A percentile compares a stretch with the other conserved stretches of the same genome.
Evolutionary conservation across 345 rosid genomes (phyloP).

Genomic region (Lepidium didymum): DNA sequence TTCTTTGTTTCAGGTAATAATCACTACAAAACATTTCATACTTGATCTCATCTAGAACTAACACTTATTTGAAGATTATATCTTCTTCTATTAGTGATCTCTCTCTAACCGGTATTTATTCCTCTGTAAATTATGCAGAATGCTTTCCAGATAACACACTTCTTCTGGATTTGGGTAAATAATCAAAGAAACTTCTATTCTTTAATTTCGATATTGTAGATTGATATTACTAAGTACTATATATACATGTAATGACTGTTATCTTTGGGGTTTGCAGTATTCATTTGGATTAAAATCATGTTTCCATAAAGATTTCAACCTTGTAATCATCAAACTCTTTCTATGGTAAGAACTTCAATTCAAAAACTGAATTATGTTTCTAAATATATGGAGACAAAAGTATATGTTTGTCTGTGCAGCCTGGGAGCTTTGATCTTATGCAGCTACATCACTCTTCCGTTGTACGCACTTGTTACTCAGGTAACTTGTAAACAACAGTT

Average conservation of each 20-base stretch:
- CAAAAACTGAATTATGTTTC: background rate
- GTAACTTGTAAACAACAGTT: constrained; percentile 29
- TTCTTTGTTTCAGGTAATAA: constrained; percentile 71
- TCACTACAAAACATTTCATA: background rate
- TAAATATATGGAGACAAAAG: background rate
- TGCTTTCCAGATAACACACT: constrained; percentile 94
- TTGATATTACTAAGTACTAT: background rate
- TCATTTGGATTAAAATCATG: constrained; percentile 65
- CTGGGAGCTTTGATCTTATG: constrained; percentile 53
- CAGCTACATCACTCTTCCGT: constrained; percentile 91
- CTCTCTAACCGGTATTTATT: background rate
- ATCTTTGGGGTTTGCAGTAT: constrained; percentile 44
- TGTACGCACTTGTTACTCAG: constrained; percentile 90
- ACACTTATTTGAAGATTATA: background rate
- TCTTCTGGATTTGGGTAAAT: constrained; percentile 87
- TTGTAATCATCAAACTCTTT: constrained; percentile 44
- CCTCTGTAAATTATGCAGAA: constrained; percentile 43
- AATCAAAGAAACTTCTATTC: background rate
- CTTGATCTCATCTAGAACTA: background rate
- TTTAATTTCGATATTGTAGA: background rate
- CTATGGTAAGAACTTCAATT: constrained; percentile 47
- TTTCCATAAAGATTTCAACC: constrained; percentile 55
- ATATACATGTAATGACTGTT: background rate
- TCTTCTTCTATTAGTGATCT: background rate
- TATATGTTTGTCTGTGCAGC: constrained; percentile 40